Evolutionary conservation across 2,329 filamentous ascomycete species (phyloP).

Genomic region (Aspergillus amoenus): DNA sequence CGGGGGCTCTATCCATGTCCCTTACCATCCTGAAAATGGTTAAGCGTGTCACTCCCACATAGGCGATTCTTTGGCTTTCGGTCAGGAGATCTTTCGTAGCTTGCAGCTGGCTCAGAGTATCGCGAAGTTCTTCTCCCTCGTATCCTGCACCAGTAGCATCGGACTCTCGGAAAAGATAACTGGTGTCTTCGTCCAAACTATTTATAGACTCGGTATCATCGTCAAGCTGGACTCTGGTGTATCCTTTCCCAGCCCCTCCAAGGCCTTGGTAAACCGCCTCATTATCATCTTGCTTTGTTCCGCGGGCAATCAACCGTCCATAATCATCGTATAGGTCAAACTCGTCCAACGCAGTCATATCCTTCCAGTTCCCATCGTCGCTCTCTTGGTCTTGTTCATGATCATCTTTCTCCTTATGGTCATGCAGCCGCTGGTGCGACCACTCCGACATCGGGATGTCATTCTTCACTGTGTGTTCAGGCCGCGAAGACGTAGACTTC

Average conservation of each 20-base stretch:
- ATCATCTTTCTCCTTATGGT: slow-evolving; percentile 47
- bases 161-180: slow-evolving; percentile 84
- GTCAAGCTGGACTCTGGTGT: slow-evolving; percentile 91
- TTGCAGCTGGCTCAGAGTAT: slow-evolving; percentile 86
- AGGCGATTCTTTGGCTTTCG: slow-evolving; percentile 92
- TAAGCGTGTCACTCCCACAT: slow-evolving; percentile 84
- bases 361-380: slow-evolving; percentile 68
- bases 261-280: slow-evolving; percentile 73
- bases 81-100: slow-evolving; percentile 94
- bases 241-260: slow-evolving; percentile 89
- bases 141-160: slow-evolving; percentile 61
- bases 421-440: slow-evolving; percentile 79
- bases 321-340: slow-evolving; percentile 97
- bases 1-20: slow-evolving; percentile 61
- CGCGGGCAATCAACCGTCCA: slow-evolving; percentile 79
- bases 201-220: slow-evolving; percentile 92
- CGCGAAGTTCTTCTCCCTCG: slow-evolving; percentile 78
- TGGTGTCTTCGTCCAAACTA: slow-evolving; percentile 95
- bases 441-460: slow-evolving; percentile 67
- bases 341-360: slow-evolving; percentile 88
- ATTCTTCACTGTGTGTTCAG: slow-evolving; percentile 23
- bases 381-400: slow-evolving; percentile 38
- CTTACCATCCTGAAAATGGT: slow-evolving; percentile 76
- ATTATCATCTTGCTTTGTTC: slow-evolving; percentile 68
- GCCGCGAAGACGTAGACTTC: slow-evolving; percentile 13